Evolutionary conservation across 2,329 filamentous ascomycete species (phyloP), one percentile per base, ranked within the genome.

Genomic region (Pezicula rhizophila): DNA sequence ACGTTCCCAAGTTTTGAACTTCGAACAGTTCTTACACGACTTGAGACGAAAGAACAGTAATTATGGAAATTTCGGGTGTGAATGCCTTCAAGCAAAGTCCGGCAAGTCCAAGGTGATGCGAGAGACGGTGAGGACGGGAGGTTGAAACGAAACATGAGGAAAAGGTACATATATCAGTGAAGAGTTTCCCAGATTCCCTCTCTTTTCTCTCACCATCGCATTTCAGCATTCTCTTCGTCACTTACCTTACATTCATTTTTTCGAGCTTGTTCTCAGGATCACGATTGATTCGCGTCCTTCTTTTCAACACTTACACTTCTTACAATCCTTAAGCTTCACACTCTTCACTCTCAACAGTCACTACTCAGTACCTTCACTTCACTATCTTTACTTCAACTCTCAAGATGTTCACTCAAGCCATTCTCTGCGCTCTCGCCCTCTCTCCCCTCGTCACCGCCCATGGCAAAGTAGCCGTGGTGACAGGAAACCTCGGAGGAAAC

Each of bases 401-500:
- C 35, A 38, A 38, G 35, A 38, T 38, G 35, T 38, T 38, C 12
- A 8, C 35, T 38, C 35, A 38, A 38, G 20, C 17, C 41, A 5
- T 26, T 25, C 20, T 45, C 26, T 34, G 28, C 31, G 45, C 45
- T 39, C 45, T 47, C 35, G 17, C 37, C 11, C 18, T 41, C 5
- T 20, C 45, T 10, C 45, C 45, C 25, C 45, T 47, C 33, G 45
- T 31, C 23, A 17, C 45, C n/a, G 45, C 45, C 45, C 45, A 47
- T 18, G 45, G 45, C 5, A 47, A 47, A 35, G 37, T 47, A 15
- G 34, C 45, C 2, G 34, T 47, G 2, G 26, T 41, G 3, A 47
- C 43, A 3, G 67, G 67, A 17, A 61, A 69, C 47, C 58, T 57
- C 1, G 68, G 68, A 14, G 68, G 68, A 54, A 71, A 71, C 58